Conservation (phyloP, 768 basidiomycete genomes). For the Collybiopsis confluens region DNA sequence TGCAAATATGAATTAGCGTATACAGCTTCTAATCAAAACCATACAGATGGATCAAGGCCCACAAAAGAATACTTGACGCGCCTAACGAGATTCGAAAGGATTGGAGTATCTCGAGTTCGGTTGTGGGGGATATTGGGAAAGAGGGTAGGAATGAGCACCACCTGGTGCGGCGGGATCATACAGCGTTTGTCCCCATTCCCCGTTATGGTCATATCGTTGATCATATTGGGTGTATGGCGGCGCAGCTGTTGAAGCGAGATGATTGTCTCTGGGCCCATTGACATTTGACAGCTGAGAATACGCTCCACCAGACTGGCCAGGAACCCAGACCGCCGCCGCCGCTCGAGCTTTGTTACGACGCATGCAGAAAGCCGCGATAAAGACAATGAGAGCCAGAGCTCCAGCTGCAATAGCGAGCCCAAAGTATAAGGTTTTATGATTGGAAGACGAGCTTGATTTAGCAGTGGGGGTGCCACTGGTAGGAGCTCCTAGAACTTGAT, state of each 20-base stretch:
- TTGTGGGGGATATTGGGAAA: background rate
- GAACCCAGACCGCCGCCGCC: background rate
- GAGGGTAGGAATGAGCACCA: background rate
- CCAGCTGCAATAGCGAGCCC: conserved; percentile 6
- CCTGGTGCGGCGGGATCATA: conserved; percentile 1
- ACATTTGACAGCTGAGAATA: conserved; percentile 3
- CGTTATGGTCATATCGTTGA: conserved; percentile 7
- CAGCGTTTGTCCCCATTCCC: conserved; percentile 6
- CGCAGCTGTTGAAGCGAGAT: conserved; percentile 1
- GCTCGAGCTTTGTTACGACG: conserved; percentile 1
- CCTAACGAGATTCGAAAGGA: conserved; percentile 1
- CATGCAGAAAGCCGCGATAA: background rate
- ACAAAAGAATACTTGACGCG: too few species aligned
- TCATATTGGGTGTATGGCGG: conserved; percentile 6
- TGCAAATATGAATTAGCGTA: too few species aligned
- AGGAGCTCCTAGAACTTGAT: conserved; percentile 8
- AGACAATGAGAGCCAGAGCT: conserved; percentile 1
- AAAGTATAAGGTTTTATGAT: background rate
- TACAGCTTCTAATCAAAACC: too few species aligned
- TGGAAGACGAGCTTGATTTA: background rate
- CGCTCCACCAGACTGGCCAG: conserved; percentile 1
- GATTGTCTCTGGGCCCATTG: background rate
- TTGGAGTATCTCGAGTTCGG: background rate
- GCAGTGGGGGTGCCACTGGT: background rate
- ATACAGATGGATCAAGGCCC: too few species aligned